These are phyloP conservation scores for Candida palmyrensis DNA, from an alignment of 805 yeast species.

Conservation along the genomic window DNA sequence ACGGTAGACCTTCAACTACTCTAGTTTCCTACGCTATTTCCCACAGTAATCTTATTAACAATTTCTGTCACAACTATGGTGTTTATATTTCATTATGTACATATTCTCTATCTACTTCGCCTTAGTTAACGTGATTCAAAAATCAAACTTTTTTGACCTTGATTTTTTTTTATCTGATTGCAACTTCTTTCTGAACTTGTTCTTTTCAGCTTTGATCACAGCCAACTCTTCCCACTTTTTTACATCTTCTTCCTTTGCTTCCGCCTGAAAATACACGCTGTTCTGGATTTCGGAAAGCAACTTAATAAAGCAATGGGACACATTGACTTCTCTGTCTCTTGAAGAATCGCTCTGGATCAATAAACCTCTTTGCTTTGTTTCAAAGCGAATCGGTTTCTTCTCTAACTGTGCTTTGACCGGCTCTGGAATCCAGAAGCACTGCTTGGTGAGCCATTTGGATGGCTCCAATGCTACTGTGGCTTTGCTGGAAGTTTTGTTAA, in stretches of 20 bases:
- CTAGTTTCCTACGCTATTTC: no score
- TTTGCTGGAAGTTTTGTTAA: conserved; percentile 66
- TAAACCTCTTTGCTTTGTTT: conserved; percentile 50
- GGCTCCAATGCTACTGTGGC: conserved; percentile 52
- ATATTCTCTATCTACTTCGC: background rate
- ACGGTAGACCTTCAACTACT: no score
- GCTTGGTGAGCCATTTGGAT: conserved; percentile 38
- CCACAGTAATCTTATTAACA: background rate
- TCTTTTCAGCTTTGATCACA: conserved; percentile 24
- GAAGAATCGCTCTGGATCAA: conserved; percentile 57
- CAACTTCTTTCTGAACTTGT: conserved; percentile 29
- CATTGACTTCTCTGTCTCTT: conserved; percentile 55
- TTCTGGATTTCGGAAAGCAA: conserved; percentile 48
- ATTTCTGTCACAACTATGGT: background rate
- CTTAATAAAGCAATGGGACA: conserved; percentile 55
- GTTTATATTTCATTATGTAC: background rate
- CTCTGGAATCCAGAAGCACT: conserved; percentile 55
- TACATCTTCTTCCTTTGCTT: conserved; percentile 40
- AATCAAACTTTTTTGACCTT: conserved; percentile 31
- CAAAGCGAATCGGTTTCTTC: conserved; percentile 41
- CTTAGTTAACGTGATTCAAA: conserved; percentile 3
- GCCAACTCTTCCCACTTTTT: conserved; percentile 46
- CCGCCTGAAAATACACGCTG: conserved; percentile 43
- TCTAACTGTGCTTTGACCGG: conserved; percentile 40
- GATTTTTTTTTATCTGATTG: conserved; percentile 34